Evolutionary conservation across 805 yeast genomes (phyloP).

Genomic region (Monosporozyma siamensis): DNA sequence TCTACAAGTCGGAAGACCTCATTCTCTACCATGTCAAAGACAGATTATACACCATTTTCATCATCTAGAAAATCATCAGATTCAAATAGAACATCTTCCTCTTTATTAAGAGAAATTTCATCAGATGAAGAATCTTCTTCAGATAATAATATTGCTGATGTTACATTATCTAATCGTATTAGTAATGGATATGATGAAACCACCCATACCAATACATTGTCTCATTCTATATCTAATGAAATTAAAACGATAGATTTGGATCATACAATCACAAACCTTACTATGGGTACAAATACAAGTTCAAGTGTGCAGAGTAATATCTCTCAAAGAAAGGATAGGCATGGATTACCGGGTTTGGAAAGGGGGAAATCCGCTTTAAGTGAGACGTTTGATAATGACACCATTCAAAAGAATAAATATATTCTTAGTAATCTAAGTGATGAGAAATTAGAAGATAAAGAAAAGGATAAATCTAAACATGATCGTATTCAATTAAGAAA

Average conservation of each 20-base stretch:
- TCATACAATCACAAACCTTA: neutral
- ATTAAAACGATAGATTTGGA: neutral
- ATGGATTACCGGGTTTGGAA: neutral
- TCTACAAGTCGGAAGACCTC: constrained; percentile 21
- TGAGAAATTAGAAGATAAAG: constrained; percentile 3
- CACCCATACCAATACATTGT: neutral
- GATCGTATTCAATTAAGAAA: constrained; percentile 6
- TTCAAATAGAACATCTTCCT: constrained; percentile 1
- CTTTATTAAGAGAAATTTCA: neutral
- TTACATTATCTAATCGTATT: neutral
- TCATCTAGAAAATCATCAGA: constrained; percentile 9
- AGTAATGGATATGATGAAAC: neutral
- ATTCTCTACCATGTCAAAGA: constrained; percentile 11
- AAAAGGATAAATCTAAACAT: neutral
- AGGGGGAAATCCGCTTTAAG: neutral
- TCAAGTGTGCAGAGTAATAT: neutral
- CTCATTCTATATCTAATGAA: neutral
- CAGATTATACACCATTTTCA: constrained; percentile 10
- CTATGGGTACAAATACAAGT: neutral
- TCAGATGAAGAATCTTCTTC: neutral
- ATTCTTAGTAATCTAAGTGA: constrained; percentile 8
- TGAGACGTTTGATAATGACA: constrained; percentile 6
- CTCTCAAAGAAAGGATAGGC: neutral
- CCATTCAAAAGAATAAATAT: constrained; percentile 8
- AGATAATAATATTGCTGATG: neutral